phyloP scores from a whole-genome alignment of 2,329 filamentous ascomycete genomes.

The Fusarium fujikuroi region DNA sequence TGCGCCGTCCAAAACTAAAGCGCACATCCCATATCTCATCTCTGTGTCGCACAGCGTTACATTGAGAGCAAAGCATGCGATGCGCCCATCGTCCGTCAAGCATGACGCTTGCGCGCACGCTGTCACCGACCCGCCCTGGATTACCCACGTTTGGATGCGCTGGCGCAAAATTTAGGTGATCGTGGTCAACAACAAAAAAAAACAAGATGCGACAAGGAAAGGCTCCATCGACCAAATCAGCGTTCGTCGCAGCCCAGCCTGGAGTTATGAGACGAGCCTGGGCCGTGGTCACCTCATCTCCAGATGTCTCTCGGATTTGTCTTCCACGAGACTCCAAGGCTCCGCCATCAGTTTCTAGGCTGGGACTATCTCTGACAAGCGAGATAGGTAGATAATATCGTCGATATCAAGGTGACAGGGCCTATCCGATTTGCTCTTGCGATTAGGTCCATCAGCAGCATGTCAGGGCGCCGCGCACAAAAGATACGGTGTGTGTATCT shows the following conservation, averaged over 20 bases:
- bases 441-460: slow-evolving; percentile 30
- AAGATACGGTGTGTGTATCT: slow-evolving; percentile 42
- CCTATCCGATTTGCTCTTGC: slow-evolving; percentile 17
- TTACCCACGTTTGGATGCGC: slow-evolving; percentile 45
- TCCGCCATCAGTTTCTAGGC: slow-evolving; percentile 8
- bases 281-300: slow-evolving; percentile 34
- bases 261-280: slow-evolving; percentile 6
- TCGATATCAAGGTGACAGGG: slow-evolving; percentile 21
- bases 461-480: slow-evolving; percentile 28
- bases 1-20: slow-evolving; percentile 29
- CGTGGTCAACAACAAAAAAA: slow-evolving; percentile 40
- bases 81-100: slow-evolving; percentile 43
- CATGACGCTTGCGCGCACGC: slow-evolving; percentile 46
- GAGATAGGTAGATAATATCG: slow-evolving; percentile 33
- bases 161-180: slow-evolving; percentile 37
- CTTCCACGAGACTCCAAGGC: slow-evolving; percentile 10
- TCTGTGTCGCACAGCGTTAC: slow-evolving; percentile 33
- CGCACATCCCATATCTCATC: slow-evolving; percentile 12
- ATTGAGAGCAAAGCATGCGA: slow-evolving; percentile 39
- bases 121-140: slow-evolving; percentile 44
- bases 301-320: slow-evolving; percentile 10
- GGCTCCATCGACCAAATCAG: slow-evolving; percentile 40
- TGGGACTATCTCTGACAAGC: slow-evolving; percentile 28
- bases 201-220: slow-evolving; percentile 43
- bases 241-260: slow-evolving; percentile 39